A percentile compares a stretch with the other conserved stretches of the same genome.
Evolutionary conservation across 805 yeast genomes (phyloP).

Genomic region (Candida qinlingensis): DNA sequence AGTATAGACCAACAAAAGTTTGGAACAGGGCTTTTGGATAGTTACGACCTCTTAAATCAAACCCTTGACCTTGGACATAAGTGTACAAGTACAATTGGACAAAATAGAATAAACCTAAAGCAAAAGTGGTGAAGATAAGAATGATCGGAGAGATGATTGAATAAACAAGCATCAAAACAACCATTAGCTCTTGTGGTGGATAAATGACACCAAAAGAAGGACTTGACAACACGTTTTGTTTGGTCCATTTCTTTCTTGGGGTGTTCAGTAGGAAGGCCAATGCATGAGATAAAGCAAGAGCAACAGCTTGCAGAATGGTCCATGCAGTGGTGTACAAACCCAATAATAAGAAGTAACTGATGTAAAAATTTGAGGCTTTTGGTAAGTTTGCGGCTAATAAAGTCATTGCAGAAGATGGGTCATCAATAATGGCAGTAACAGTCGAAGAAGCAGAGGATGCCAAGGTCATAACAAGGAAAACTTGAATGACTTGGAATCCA

Average conservation of each 20-base stretch:
- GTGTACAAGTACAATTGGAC: conserved; percentile 60
- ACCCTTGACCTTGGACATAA: conserved; percentile 52
- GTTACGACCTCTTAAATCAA: conserved; percentile 66
- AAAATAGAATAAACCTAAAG: conserved; percentile 50
- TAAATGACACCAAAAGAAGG: conserved; percentile 81
- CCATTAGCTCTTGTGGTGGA: conserved; percentile 72
- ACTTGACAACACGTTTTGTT: conserved; percentile 56
- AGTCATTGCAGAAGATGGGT: conserved; percentile 69
- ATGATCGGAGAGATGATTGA: conserved; percentile 75
- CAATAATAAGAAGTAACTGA: conserved; percentile 72
- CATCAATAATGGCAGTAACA: conserved; percentile 57
- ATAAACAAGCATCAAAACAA: conserved; percentile 68
- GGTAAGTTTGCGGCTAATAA: conserved; percentile 77
- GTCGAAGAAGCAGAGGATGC: conserved; percentile 80
- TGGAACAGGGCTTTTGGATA: conserved; percentile 71
- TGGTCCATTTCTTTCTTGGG: conserved; percentile 88
- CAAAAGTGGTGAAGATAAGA: conserved; percentile 58
- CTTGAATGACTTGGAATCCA: conserved; percentile 88
- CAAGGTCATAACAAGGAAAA: conserved; percentile 76
- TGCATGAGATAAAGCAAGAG: conserved; percentile 63
- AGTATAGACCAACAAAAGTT: conserved; percentile 63
- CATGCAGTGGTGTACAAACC: conserved; percentile 80
- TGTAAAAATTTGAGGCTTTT: conserved; percentile 85
- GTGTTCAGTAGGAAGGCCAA: conserved; percentile 78
- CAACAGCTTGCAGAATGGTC: conserved; percentile 67